Conservation (phyloP, 345 rosid species). For the Citrus glauca region DNA sequence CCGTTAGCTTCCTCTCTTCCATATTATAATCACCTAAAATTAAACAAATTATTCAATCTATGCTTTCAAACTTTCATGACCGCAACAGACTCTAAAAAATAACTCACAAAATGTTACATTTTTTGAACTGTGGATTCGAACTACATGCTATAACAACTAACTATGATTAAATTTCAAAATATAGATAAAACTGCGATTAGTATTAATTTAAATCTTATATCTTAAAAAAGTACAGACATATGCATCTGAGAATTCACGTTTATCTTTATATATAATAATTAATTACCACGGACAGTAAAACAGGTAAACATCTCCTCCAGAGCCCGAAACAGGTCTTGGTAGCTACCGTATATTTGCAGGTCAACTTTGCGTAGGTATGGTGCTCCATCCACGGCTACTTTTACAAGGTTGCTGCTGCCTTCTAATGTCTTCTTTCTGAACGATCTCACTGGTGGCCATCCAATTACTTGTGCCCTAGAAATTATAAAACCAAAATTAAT, state of each 20-base stretch:
- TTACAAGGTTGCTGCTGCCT: constrained; percentile 19
- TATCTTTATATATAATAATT: not conserved
- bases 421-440: constrained; percentile 15
- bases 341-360: constrained; percentile 20
- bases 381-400: constrained; percentile 29
- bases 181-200: too few species aligned
- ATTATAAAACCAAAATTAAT: too few species aligned
- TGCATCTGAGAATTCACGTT: too few species aligned
- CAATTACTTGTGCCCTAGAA: constrained; percentile 11
- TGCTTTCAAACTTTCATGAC: not conserved
- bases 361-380: constrained; percentile 29
- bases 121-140: too few species aligned
- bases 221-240: too few species aligned
- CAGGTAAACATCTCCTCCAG: constrained; percentile 25
- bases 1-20: constrained; percentile 4
- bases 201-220: too few species aligned
- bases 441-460: constrained; percentile 30
- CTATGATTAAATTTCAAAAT: too few species aligned
- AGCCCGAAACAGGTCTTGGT: constrained; percentile 13
- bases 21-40: not conserved
- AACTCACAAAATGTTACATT: too few species aligned
- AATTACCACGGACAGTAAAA: constrained; percentile 10
- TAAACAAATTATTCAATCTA: too few species aligned
- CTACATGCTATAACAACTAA: too few species aligned
- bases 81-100: too few species aligned